These are phyloP conservation scores for Euphorbia pulcherrima DNA, from an alignment of 345 rosid species.

Conservation along the genomic window DNA sequence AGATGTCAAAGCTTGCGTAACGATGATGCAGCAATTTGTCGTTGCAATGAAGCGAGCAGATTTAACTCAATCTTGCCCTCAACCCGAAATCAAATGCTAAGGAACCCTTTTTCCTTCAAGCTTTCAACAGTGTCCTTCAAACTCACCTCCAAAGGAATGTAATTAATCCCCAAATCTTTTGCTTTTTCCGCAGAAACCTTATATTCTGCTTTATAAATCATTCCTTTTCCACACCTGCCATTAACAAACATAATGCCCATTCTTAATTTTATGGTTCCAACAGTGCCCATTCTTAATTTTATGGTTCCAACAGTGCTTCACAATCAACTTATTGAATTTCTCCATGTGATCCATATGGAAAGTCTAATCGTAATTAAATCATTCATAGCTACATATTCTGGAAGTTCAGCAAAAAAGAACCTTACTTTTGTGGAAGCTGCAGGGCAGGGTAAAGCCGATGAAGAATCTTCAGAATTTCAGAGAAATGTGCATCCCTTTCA, in stretches of 20 bases:
- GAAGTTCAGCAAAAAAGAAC: neutral
- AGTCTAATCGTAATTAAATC: neutral
- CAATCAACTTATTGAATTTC: neutral
- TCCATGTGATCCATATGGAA: neutral
- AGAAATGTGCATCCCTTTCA: neutral
- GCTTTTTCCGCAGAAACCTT: constrained; percentile 16
- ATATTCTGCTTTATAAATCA: neutral
- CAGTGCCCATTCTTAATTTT: neutral
- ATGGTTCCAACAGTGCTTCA: neutral
- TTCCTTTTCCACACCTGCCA: constrained; percentile 8
- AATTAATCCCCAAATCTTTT: constrained; percentile 21
- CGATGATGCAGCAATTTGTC: neutral
- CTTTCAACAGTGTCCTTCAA: constrained; percentile 32
- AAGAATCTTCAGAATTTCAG: constrained; percentile 13
- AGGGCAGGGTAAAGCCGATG: constrained; percentile 8
- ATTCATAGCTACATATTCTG: neutral
- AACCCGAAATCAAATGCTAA: constrained; percentile 7
- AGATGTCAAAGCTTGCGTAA: neutral
- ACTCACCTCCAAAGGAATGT: constrained; percentile 30
- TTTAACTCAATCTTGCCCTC: neutral
- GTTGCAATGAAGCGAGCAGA: neutral
- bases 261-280: neutral
- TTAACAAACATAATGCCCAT: neutral
- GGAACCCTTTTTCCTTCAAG: constrained; percentile 28
- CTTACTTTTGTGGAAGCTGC: constrained; percentile 17